Evolutionary conservation across 2,329 filamentous ascomycete species (phyloP).

Genomic region (Massarina eburnea): DNA sequence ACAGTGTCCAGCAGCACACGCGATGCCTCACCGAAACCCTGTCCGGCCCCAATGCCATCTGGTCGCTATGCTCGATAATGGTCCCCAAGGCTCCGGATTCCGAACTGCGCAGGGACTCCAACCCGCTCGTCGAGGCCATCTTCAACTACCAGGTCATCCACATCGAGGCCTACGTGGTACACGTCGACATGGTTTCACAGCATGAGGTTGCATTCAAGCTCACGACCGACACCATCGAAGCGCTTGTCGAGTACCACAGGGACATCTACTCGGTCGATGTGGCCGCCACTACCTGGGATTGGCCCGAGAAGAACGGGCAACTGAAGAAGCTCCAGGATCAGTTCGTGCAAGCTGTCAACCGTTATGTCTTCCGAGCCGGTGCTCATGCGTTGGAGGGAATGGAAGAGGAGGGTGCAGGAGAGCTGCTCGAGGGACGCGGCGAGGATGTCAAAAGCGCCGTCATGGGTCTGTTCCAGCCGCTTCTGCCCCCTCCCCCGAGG

Average conservation of each 20-base stretch:
- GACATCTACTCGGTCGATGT: slow-evolving; percentile 90
- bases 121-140: slow-evolving; percentile 81
- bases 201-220: slow-evolving; percentile 99
- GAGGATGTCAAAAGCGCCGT: slow-evolving; percentile 91
- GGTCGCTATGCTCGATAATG: slow-evolving; percentile 92
- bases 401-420: slow-evolving; percentile 93
- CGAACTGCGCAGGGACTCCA: slow-evolving; percentile 78
- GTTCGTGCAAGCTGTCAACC: slow-evolving; percentile 95
- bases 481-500: slow-evolving; percentile 83
- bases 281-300: slow-evolving; percentile 86
- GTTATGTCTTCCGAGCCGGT: slow-evolving; percentile 89
- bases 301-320: slow-evolving; percentile 95
- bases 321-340: slow-evolving; percentile 97
- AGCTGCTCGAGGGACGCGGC: slow-evolving; percentile 86
- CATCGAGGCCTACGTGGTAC: slow-evolving; percentile 95
- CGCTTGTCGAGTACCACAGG: slow-evolving; percentile 93
- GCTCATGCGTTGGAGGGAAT: slow-evolving; percentile 89
- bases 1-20: slow-evolving; percentile 94
- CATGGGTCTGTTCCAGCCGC: slow-evolving; percentile 78
- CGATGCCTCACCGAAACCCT: slow-evolving; percentile 93
- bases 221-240: slow-evolving; percentile 89
- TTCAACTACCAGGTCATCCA: slow-evolving; percentile 94
- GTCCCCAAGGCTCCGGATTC: slow-evolving; percentile 84
- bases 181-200: slow-evolving; percentile 97
- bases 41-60: slow-evolving; percentile 86